phyloP scores from a whole-genome alignment of 352 stramenopile genomes.

The Saprolegnia parasitica region DNA sequence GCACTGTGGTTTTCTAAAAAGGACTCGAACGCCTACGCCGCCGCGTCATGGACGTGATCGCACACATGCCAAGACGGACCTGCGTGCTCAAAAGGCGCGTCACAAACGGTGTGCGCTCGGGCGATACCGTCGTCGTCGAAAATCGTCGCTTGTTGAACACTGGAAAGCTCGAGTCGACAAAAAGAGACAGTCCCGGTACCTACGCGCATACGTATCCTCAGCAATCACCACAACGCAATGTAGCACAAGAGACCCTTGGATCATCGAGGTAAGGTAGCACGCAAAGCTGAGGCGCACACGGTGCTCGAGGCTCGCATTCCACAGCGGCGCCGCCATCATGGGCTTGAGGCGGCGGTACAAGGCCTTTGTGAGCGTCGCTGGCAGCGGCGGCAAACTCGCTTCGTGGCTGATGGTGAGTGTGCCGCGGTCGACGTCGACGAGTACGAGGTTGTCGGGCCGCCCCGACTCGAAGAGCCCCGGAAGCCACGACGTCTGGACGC shows the following conservation, averaged over 20 bases:
- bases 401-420: slow-evolving; percentile 48
- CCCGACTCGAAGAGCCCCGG: slow-evolving; percentile 56
- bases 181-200: slow-evolving; percentile 83
- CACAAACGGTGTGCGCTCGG: slow-evolving; percentile 59
- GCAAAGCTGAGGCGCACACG: slow-evolving; percentile 71
- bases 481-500: slow-evolving; percentile 70
- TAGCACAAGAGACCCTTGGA: too few relatives aligned
- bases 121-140: slow-evolving; percentile 50
- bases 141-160: slow-evolving; percentile 87
- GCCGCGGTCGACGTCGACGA: slow-evolving; percentile 73
- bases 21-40: slow-evolving; percentile 47
- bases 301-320: slow-evolving; percentile 46
- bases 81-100: slow-evolving; percentile 68
- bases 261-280: slow-evolving; percentile 42
- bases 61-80: neutral
- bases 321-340: slow-evolving; percentile 35
- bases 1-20: slow-evolving; percentile 77
- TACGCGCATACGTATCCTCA: neutral
- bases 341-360: slow-evolving; percentile 48
- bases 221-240: neutral
- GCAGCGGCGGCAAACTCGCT: slow-evolving; percentile 44
- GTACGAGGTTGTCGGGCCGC: slow-evolving; percentile 72
- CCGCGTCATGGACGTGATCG: neutral
- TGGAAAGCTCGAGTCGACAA: slow-evolving; percentile 77
- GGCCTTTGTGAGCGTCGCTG: slow-evolving; percentile 42